Percentiles rank a stretch among this genome's conserved stretches.
phyloP scores from a whole-genome alignment of 1,139 yeast genomes.

The Yamadazyma jaroonii region DNA sequence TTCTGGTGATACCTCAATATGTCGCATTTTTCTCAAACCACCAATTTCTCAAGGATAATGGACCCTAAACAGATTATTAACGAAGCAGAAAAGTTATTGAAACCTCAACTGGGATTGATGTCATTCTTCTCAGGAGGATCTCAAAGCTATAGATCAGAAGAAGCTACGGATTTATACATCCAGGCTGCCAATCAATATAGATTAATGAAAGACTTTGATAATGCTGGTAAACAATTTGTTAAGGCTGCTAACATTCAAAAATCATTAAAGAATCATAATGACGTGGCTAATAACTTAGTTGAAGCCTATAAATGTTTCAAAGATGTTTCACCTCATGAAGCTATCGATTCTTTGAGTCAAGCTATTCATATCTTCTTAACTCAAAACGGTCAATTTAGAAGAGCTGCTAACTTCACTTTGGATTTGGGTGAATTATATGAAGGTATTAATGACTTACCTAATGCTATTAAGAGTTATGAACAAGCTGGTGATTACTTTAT shows the following conservation, averaged over 20 bases:
- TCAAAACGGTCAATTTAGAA: slow-evolving; percentile 87
- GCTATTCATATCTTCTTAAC: slow-evolving; percentile 82
- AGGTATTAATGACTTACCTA: slow-evolving; percentile 57
- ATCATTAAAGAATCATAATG: slow-evolving; percentile 77
- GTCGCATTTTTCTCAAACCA: too few species aligned
- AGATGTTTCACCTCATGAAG: slow-evolving; percentile 69
- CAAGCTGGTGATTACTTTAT: slow-evolving; percentile 96
- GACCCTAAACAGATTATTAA: slow-evolving; percentile 41
- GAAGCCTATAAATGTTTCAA: slow-evolving; percentile 91
- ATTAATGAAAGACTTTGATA: slow-evolving; percentile 63
- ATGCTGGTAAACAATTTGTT: slow-evolving; percentile 82
- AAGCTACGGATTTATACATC: slow-evolving; percentile 84
- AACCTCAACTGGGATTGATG: slow-evolving; percentile 72
- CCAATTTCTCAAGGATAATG: too few species aligned
- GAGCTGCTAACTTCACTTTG: slow-evolving; percentile 92
- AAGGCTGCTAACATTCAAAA: slow-evolving; percentile 82
- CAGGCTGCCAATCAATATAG: slow-evolving; percentile 91
- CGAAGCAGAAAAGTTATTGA: slow-evolving; percentile 45
- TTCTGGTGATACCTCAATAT: too few species aligned
- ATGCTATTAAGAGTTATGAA: slow-evolving; percentile 78
- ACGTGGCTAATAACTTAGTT: slow-evolving; percentile 84
- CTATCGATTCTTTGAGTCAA: slow-evolving; percentile 69
- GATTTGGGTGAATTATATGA: slow-evolving; percentile 90
- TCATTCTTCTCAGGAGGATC: slow-evolving; percentile 72
- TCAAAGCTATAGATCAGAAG: slow-evolving; percentile 68